These are phyloP conservation scores for Aspergillus flavus DNA, from an alignment of 2,329 filamentous ascomycete genomes.

Conservation along the genomic window DNA sequence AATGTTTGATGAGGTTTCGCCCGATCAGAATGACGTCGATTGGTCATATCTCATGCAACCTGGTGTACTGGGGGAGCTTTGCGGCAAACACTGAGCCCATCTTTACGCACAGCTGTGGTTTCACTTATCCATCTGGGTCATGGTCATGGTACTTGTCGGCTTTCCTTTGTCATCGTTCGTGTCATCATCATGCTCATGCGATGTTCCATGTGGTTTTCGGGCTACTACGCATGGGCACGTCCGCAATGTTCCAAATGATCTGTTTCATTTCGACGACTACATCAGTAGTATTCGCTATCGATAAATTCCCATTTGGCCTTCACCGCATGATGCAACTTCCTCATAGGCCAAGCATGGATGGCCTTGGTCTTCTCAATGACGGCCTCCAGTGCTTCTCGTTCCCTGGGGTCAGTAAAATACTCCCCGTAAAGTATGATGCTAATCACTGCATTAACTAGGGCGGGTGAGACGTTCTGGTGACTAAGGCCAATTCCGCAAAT, in stretches of 20 bases:
- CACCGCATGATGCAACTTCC: conserved; percentile 39
- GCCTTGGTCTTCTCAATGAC: conserved; percentile 22
- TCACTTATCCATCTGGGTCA: not conserved
- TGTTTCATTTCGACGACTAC: not conserved
- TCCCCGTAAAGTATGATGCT: conserved; percentile 22
- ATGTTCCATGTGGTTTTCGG: not conserved
- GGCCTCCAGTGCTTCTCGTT: conserved; percentile 19
- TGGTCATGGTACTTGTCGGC: too few species aligned
- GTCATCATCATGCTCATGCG: too few species aligned
- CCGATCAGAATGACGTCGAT: not conserved
- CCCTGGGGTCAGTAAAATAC: conserved; percentile 22
- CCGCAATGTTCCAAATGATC: not conserved
- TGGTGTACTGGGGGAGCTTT: not conserved
- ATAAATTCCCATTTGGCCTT: conserved; percentile 44
- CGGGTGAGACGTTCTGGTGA: conserved; percentile 18
- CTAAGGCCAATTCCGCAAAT: conserved; percentile 24
- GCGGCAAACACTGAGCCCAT: not conserved
- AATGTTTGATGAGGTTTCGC: not conserved
- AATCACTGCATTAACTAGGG: conserved; percentile 26
- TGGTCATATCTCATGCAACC: not conserved
- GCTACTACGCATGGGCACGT: not conserved
- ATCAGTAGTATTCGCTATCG: conserved; percentile 43
- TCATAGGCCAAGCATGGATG: conserved; percentile 47
- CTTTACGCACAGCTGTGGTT: not conserved
- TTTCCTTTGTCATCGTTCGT: too few species aligned